Base-by-base conservation (phyloP, 2,329 filamentous ascomycete genomes). In the Trichoderma citrinoviride region DNA sequence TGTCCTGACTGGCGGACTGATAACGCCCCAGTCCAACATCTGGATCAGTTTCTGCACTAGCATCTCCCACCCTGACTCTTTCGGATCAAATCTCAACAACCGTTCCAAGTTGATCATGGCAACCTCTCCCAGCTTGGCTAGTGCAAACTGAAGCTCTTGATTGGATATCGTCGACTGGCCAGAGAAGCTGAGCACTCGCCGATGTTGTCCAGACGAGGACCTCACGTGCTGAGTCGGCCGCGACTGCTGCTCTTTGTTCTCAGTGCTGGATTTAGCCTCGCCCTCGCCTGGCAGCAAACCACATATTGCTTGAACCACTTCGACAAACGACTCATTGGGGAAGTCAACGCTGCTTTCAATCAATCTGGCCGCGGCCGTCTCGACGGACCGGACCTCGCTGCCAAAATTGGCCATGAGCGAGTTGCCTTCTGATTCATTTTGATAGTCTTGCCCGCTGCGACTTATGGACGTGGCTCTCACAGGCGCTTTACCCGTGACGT, bases 261-360 rank as follows among this genome's bases (percentile, higher is more conserved):
- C 58, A 1, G 64, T 21, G 19, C 71, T 74, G 0, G 61, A 8
- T 19, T 68, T 71, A 8, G 73, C 69, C 3, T 69, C 65, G 5
- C 71, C 23, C n/a, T 71, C 72, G 27, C 75, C 72, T 40, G 84
- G 82, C 6, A 96, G 81, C 7, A 97, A 80, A 52, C 84, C 82
- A 71, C 92, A 93, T 4, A 97, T 83, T 0, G 93, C 90, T 61
- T 83, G 80, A 1, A 98, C 81, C 10, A 98, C 87, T 68, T 91
- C 86, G 5, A 90, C 80, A 71, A 98, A 98, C 0, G 92, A 83
- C 17, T 87, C 83, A 68, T 94, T 93, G 0, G 93, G 92, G 71
- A 96, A 98, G 70, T 97, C 93, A 17, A 90, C 83, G 0, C 93
- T 98, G 76, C 93, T 97, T 74, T 98, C 95, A 65, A 98, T 88